Evolutionary conservation across 306 rosid genomes (phyloP).

Genomic region (Sophora flavescens): DNA sequence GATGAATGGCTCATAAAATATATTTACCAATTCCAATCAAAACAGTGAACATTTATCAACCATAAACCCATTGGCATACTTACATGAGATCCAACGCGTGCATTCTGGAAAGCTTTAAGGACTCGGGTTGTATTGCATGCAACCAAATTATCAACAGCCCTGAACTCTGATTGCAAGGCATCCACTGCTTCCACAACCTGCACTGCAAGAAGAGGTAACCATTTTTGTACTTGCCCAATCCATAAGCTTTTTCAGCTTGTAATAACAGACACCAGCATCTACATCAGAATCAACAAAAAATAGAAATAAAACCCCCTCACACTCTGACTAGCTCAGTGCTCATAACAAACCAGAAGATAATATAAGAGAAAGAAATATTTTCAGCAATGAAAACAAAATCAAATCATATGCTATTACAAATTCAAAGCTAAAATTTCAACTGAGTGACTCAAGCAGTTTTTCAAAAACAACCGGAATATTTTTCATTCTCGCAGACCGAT

Average conservation of each 20-base stretch:
- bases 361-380: not conserved
- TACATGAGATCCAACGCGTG: conserved; percentile 92
- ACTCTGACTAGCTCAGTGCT: conserved; percentile 13
- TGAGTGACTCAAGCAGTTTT: not conserved
- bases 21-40: not conserved
- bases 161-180: conserved; percentile 75
- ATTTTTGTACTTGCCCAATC: conserved; percentile 10
- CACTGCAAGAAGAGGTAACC: conserved; percentile 48
- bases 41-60: not conserved
- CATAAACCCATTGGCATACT: conserved; percentile 36
- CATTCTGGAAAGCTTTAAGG: conserved; percentile 83
- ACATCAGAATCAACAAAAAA: conserved; percentile 11
- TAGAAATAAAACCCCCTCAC: not conserved
- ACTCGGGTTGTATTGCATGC: conserved; percentile 80
- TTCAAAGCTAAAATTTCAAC: conserved; percentile 16
- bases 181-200: conserved; percentile 89
- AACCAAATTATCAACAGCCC: conserved; percentile 86
- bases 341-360: conserved; percentile 25
- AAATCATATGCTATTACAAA: not conserved
- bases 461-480: not conserved
- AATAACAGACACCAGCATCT: conserved; percentile 1
- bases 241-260: conserved; percentile 31
- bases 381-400: conserved; percentile 1
- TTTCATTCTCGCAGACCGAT: not conserved
- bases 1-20: conserved; percentile 12